phyloP scores from a whole-genome alignment of 176 grass and related monocot species.

The Tillandsia fasciculata region DNA sequence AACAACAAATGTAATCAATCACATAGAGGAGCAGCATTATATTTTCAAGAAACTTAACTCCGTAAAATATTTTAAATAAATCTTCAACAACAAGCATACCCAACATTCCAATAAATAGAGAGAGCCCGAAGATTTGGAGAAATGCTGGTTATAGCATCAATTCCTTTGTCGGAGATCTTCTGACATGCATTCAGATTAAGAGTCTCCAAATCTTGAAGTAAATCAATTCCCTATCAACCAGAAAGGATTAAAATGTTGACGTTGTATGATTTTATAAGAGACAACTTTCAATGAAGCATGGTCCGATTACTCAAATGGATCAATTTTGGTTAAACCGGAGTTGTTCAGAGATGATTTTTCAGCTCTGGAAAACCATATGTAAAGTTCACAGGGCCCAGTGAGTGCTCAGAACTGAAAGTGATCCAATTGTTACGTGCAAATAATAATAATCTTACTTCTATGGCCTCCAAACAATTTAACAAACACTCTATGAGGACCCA shows the following conservation, averaged over 20 bases:
- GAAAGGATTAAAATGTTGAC: slow-evolving; percentile 6
- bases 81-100: slow-evolving; percentile 40
- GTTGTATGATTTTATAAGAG: background rate
- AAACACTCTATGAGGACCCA: no score
- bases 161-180: slow-evolving; percentile 78
- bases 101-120: slow-evolving; percentile 86
- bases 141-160: slow-evolving; percentile 60
- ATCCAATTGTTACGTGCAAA: no score
- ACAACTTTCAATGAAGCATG: no score
- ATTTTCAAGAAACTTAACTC: no score
- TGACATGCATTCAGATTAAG: slow-evolving; percentile 87
- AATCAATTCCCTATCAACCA: slow-evolving; percentile 35
- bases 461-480: no score
- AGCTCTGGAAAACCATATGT: no score
- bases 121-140: slow-evolving; percentile 42
- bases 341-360: no score
- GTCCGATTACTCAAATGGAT: no score
- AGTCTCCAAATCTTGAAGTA: slow-evolving; percentile 45
- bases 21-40: background rate
- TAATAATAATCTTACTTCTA: no score
- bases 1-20: background rate
- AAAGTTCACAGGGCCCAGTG: no score
- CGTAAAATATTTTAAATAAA: slow-evolving; percentile 7
- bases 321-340: no score
- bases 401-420: no score